Evolutionary conservation across 345 rosid genomes (phyloP).

Genomic region (Citrus medica): DNA sequence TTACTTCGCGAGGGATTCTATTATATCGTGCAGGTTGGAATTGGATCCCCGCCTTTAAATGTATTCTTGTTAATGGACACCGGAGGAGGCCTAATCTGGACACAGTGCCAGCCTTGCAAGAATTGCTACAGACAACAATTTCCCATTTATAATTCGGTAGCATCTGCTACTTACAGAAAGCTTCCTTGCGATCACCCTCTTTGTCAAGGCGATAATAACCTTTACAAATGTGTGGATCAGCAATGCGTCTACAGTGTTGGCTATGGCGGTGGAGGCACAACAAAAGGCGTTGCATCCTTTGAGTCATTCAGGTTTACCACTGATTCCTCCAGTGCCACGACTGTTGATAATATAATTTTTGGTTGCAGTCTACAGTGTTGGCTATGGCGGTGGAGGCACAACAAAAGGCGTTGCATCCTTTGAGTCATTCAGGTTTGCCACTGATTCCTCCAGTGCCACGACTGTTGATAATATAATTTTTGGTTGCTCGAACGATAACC

Average conservation of each 20-base stretch:
- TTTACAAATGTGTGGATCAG: neutral
- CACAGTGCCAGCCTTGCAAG: conserved; percentile 25
- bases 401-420: conserved; percentile 11
- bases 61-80: neutral
- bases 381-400: neutral
- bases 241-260: conserved; percentile 7
- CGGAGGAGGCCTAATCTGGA: conserved; percentile 17
- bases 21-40: too few species aligned
- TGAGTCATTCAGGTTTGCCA: conserved; percentile 10
- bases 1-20: too few species aligned
- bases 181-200: conserved; percentile 15
- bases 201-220: neutral
- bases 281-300: conserved; percentile 5
- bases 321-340: too few species aligned
- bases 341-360: conserved; percentile 3
- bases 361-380: too few species aligned
- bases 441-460: accelerated
- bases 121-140: conserved; percentile 8
- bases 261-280: conserved; percentile 6
- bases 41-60: neutral
- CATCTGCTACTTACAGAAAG: conserved; percentile 6
- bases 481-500: conserved; percentile 19
- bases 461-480: conserved; percentile 4
- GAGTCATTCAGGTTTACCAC: conserved; percentile 13
- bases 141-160: conserved; percentile 3